These are phyloP conservation scores for Ogataea paradorogensis DNA, from an alignment of 805 yeast species.

Conservation along the genomic window DNA sequence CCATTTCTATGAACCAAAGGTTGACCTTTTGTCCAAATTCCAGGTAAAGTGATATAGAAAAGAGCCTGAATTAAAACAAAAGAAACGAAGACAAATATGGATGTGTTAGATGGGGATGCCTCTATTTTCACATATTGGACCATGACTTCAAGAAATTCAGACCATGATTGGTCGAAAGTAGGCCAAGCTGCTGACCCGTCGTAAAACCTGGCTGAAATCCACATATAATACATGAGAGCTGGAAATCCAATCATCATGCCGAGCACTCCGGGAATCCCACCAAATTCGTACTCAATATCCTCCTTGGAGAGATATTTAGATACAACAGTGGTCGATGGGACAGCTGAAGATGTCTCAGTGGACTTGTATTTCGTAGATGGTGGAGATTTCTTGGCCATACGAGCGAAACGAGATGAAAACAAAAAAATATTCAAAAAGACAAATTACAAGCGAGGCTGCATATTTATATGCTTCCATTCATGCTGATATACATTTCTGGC, in stretches of 20 bases:
- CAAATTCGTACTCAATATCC: slow-evolving; percentile 73
- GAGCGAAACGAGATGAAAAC: slow-evolving; percentile 4
- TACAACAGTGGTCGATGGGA: background rate
- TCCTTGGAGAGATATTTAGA: slow-evolving; percentile 3
- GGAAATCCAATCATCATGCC: slow-evolving; percentile 96
- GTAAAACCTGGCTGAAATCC: slow-evolving; percentile 84
- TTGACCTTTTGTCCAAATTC: slow-evolving; percentile 92
- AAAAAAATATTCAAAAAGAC: background rate
- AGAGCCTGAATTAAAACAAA: slow-evolving; percentile 68
- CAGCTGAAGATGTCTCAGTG: slow-evolving; percentile 1
- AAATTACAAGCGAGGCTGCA: background rate
- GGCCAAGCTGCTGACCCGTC: slow-evolving; percentile 74
- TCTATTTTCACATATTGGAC: slow-evolving; percentile 44
- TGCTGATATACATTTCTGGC: slow-evolving; percentile 14
- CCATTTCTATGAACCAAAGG: slow-evolving; percentile 80
- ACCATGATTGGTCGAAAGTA: slow-evolving; percentile 49
- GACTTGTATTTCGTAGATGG: background rate
- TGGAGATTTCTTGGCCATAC: slow-evolving; percentile 5
- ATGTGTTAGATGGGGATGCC: slow-evolving; percentile 56
- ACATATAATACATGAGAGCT: slow-evolving; percentile 91
- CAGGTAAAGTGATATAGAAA: slow-evolving; percentile 84
- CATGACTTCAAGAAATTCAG: slow-evolving; percentile 44
- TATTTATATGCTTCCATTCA: slow-evolving; percentile 9
- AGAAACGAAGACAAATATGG: slow-evolving; percentile 69
- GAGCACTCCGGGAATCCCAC: slow-evolving; percentile 85